Conservation (phyloP, 306 rosid species). For the Betula pendula region DNA sequence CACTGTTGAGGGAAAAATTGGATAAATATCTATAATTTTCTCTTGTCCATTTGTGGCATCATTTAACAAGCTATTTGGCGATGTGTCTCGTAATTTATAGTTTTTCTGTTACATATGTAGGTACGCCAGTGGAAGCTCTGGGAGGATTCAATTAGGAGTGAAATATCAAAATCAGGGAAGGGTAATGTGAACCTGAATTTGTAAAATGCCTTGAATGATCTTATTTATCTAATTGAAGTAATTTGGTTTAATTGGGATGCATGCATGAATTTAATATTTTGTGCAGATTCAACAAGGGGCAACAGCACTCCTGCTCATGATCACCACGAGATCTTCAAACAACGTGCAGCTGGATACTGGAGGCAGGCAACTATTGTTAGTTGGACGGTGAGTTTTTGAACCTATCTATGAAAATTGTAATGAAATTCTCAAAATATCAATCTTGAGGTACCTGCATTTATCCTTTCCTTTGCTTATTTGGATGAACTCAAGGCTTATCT, state of each 20-base stretch:
- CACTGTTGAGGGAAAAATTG: no score
- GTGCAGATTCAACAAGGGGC: background rate
- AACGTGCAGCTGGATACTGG: constrained; percentile 59
- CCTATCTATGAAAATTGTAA: background rate
- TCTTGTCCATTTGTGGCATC: background rate
- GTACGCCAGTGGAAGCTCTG: constrained; percentile 69
- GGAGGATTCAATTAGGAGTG: constrained; percentile 47
- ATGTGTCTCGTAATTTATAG: constrained; percentile 19
- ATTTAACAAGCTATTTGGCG: background rate
- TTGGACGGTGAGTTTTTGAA: constrained; percentile 60
- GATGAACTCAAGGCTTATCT: background rate
- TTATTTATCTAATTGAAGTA: constrained; percentile 10
- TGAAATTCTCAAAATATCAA: background rate
- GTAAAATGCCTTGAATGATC: constrained; percentile 15
- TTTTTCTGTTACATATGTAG: constrained; percentile 38
- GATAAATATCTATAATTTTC: no score
- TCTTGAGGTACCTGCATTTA: background rate
- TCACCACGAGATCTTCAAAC: constrained; percentile 39
- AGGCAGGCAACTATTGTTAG: constrained; percentile 64
- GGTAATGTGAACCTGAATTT: constrained; percentile 36
- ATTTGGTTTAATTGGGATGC: constrained; percentile 11
- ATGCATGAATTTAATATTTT: constrained; percentile 2
- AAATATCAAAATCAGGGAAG: background rate
- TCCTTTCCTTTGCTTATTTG: background rate
- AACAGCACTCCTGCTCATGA: background rate